Base-by-base conservation (phyloP, 257 asterid genomes). In the Lantana camara region DNA sequence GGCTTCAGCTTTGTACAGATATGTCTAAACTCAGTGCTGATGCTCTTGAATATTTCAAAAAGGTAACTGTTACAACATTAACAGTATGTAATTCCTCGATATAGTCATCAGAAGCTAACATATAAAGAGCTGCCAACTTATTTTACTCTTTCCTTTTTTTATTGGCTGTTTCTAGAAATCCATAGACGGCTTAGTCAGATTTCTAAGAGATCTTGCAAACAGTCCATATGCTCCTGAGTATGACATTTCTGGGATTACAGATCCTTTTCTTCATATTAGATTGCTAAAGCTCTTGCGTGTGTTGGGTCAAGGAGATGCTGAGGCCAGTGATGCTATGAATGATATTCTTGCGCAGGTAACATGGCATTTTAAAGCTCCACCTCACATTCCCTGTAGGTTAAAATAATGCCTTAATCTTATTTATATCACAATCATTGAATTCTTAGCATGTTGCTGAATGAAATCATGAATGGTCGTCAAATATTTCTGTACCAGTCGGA, bases 271-370 rank as follows among this genome's bases (percentile, higher is more conserved):
- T 55, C 98, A 91, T 52, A 76, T 86, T 73, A 75, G 85, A 80
- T 81, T 91, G 87, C 87, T 91, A 68, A 84, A 44, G 78, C 79
- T 91, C 60, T 75, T 91, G 81, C 68, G 88, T 10, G 81, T 87
- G 60, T 73, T 88, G 79, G 98, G 96, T 47, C 86, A 81, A 72
- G 95, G 86, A 76, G 90, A 88, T 86, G 85, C 83, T 64, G 95
- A 88, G 70, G 87, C 95, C 56, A 91, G 96, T 83, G 98, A 91
- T 81, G 38, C 78, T 64, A 91, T 86, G 95, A 91, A 91, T 64
- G 98, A 91, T 73, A 85, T 91, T 69, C 95, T 88, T 54, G 98
- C 98, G 57, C 98, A 91, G 96, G 98, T 88, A 59, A 79, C 72
- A 45, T 62, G 41, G 58, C 71, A 62, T 61, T 40, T 69, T 22